Evolutionary conservation across 129 eudicot species (phyloP).

Genomic region (Logfia minima): DNA sequence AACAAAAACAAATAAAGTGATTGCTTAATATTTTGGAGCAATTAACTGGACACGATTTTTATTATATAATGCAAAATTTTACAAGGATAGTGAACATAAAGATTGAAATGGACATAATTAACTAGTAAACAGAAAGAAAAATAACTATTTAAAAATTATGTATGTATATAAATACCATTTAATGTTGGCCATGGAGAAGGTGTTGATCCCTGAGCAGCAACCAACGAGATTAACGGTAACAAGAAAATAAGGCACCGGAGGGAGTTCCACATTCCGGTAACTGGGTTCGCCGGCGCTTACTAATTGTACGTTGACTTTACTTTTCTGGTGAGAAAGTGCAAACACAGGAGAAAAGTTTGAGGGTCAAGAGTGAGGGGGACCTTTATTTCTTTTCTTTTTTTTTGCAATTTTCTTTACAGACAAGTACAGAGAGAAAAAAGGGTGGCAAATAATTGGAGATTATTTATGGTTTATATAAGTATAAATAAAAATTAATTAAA

Average conservation of each 20-base stretch:
- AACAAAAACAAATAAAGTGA: too few relatives aligned
- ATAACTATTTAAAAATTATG: neutral
- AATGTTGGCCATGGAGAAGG: conserved; percentile 29
- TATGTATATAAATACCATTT: conserved; percentile 12
- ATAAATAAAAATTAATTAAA: too few relatives aligned
- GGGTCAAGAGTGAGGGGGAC: neutral
- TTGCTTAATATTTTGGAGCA: neutral
- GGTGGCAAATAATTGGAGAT: neutral
- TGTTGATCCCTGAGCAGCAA: conserved; percentile 30
- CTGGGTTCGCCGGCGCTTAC: conserved; percentile 6
- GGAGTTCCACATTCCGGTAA: conserved; percentile 33
- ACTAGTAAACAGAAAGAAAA: neutral
- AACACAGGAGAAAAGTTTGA: neutral
- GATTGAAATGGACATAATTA: neutral
- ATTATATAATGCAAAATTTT: too few relatives aligned
- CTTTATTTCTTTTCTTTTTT: neutral
- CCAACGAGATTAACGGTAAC: conserved; percentile 17
- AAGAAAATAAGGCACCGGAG: conserved; percentile 25
- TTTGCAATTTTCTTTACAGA: neutral
- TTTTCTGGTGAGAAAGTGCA: neutral
- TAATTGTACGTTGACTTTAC: conserved; percentile 1
- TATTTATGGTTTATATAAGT: neutral
- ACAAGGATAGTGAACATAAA: neutral
- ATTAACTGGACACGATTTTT: neutral
- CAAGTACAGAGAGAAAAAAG: neutral